A percentile compares a stretch with the other conserved stretches of the same genome.
phyloP scores from a whole-genome alignment of 208 protist species.

The Leishmania major region DNA sequence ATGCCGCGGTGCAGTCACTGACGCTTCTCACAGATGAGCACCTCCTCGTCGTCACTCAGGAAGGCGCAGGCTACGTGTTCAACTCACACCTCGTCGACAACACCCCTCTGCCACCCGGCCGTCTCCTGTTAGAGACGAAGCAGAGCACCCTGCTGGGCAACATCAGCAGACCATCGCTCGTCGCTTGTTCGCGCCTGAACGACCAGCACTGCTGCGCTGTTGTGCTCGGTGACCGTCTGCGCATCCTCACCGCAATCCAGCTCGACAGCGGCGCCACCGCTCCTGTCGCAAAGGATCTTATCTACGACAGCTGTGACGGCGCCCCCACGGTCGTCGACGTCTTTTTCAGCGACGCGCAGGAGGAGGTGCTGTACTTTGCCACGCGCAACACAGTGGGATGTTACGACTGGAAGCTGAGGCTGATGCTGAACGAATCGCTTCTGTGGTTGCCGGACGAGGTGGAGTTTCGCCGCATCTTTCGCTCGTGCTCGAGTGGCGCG shows the following conservation, averaged over 20 bases:
- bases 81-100: constrained; percentile 60
- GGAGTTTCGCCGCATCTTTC: constrained; percentile 80
- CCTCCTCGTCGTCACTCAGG: constrained; percentile 58
- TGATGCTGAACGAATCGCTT: constrained; percentile 79
- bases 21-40: constrained; percentile 54
- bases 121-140: constrained; percentile 32
- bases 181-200: constrained; percentile 49
- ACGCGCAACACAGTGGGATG: constrained; percentile 62
- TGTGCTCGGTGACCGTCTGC: constrained; percentile 70
- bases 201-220: constrained; percentile 45
- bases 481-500: constrained; percentile 40
- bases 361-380: constrained; percentile 79
- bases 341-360: constrained; percentile 78
- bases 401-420: constrained; percentile 79
- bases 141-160: constrained; percentile 14
- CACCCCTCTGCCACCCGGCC: constrained; percentile 31
- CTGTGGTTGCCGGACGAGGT: constrained; percentile 65
- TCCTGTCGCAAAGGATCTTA: constrained; percentile 54
- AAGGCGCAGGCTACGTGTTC: constrained; percentile 65
- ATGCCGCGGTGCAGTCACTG: constrained; percentile 44
- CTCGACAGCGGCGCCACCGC: constrained; percentile 19
- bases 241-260: constrained; percentile 49
- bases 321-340: constrained; percentile 71
- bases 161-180: constrained; percentile 24
- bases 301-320: constrained; percentile 72